Base-by-base conservation (phyloP, 768 basidiomycete species). In the Collybia nuda region DNA sequence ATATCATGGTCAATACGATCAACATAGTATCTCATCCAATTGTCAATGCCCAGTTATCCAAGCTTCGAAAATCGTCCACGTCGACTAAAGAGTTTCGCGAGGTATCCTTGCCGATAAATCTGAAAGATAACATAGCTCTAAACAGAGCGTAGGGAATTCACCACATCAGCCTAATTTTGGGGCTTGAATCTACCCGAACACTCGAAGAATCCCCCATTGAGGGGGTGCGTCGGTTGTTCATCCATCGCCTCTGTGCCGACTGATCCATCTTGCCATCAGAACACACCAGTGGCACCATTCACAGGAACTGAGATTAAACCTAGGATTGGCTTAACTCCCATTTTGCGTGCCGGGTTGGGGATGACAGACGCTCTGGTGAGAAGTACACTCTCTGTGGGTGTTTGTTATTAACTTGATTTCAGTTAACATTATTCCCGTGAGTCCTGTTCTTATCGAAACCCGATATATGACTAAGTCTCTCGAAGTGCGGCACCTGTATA, bases 301-400 rank as follows among this genome's bases (percentile, higher is more conserved):
- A 86, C 76, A 15, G 96, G 95, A 19, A 81, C 82, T 3, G 67
- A 64, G 21, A 79, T 98, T 66, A 88, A 86, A 57, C 81, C 87
- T 6, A 78, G 82, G 40, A 80, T 98, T 47, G 96, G 92, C 4
- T 69, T 98, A 47, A 86, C 91, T 2, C 96, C 96, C 36, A 92
- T 98, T 59, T 75, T 98, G 49, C 84, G 96, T 35, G 96, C 96
- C 24, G 96, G 96, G 5, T 71, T 95, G 55, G 93, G 93, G 15
- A 95, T 98, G 93, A 81, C 88, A 0, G 92, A 96, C 58, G 91
- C 90, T 18, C 68, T 97, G 62, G 78, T 80, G 54, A 40, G 69
- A 57, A 19, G 19, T 29, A 40, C 29, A 15, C 40, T 47, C 36
- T 9, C 8, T 45, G 24, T 38, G 18, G 7, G 9, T 26, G 21